A percentile compares a stretch with the other conserved stretches of the same genome.
phyloP scores from a whole-genome alignment of 2,329 filamentous ascomycete species.

The Aspergillus chevalieri region DNA sequence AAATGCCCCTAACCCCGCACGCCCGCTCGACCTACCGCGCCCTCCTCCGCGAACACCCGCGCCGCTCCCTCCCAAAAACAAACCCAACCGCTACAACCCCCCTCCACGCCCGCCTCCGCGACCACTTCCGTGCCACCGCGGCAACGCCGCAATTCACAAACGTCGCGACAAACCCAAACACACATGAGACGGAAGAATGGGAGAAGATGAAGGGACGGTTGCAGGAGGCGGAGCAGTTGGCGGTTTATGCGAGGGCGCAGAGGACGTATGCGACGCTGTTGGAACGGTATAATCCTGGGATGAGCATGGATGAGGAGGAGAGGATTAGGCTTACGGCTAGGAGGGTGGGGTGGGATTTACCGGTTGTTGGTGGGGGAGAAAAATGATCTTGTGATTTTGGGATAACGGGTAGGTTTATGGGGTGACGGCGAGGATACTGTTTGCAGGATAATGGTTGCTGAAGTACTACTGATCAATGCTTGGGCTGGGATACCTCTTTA shows the following conservation, averaged over 20 bases:
- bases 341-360: constrained; percentile 85
- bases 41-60: constrained; percentile 81
- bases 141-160: constrained; percentile 15
- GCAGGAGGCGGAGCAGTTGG: constrained; percentile 66
- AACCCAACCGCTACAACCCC: constrained; percentile 50
- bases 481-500: too few species aligned
- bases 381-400: constrained; percentile 1
- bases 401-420: neutral
- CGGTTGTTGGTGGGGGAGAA: constrained; percentile 50
- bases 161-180: constrained; percentile 5
- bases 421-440: neutral
- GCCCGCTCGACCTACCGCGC: constrained; percentile 77
- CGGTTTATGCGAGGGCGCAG: constrained; percentile 79
- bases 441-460: too few species aligned
- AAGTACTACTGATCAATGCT: too few species aligned
- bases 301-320: constrained; percentile 80
- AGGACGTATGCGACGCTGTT: constrained; percentile 72
- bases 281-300: constrained; percentile 89
- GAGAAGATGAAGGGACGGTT: constrained; percentile 21
- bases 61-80: constrained; percentile 49
- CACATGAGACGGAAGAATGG: constrained; percentile 16
- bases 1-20: constrained; percentile 27
- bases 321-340: constrained; percentile 74
- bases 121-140: constrained; percentile 48
- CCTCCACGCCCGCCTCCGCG: constrained; percentile 64